Evolutionary conservation across 176 grass and related monocot species (phyloP).

Genomic region (Phoenix roebelenii): DNA sequence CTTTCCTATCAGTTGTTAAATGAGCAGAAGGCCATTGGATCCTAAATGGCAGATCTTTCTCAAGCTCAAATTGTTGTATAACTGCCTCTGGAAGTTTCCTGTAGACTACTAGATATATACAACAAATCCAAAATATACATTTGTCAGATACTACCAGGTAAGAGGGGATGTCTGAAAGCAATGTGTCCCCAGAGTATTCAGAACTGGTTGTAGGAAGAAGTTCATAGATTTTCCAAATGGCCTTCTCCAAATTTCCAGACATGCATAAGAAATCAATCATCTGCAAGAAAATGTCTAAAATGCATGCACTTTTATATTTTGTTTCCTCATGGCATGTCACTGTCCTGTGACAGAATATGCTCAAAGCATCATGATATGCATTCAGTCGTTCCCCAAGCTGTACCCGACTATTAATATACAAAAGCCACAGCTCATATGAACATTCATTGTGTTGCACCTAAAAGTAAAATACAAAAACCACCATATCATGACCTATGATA

Average conservation of each 20-base stretch:
- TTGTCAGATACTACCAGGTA: slow-evolving; percentile 53
- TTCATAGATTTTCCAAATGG: slow-evolving; percentile 50
- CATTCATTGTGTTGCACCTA: slow-evolving; percentile 84
- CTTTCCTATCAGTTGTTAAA: slow-evolving; percentile 34
- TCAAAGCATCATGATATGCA: slow-evolving; percentile 74
- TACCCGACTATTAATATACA: slow-evolving; percentile 97
- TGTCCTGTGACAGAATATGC: slow-evolving; percentile 56
- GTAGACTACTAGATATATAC: slow-evolving; percentile 70
- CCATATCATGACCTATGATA: too few species aligned
- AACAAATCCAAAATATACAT: slow-evolving; percentile 91
- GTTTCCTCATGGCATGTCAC: slow-evolving; percentile 38
- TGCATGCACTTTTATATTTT: slow-evolving; percentile 68
- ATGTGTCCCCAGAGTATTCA: slow-evolving; percentile 56
- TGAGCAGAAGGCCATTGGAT: slow-evolving; percentile 60
- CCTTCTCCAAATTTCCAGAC: slow-evolving; percentile 57
- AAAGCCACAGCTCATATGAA: slow-evolving; percentile 95
- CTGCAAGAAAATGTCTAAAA: slow-evolving; percentile 90
- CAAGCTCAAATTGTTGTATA: slow-evolving; percentile 42
- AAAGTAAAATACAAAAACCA: slow-evolving; percentile 36
- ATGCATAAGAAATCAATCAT: slow-evolving; percentile 92
- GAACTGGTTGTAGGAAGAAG: slow-evolving; percentile 32
- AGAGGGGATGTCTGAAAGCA: slow-evolving; percentile 52
- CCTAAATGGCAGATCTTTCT: slow-evolving; percentile 42
- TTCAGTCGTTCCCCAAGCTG: slow-evolving; percentile 72
- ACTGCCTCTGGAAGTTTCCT: slow-evolving; percentile 78